These are phyloP conservation scores for Bolboschoenus planiculmis DNA, from an alignment of 176 grass and related monocot species.

Conservation along the genomic window DNA sequence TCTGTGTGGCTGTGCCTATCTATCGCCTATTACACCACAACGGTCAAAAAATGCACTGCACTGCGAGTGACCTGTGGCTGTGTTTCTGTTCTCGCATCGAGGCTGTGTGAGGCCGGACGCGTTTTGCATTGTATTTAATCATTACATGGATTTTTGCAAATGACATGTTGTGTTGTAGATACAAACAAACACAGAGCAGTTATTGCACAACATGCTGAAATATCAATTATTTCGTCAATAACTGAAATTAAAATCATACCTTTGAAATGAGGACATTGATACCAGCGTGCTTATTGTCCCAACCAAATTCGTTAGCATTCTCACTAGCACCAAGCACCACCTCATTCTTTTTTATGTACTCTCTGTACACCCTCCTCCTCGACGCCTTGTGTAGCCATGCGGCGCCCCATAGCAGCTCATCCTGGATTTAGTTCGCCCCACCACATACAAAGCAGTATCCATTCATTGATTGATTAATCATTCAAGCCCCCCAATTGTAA, in stretches of 20 bases:
- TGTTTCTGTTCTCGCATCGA: background rate
- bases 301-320: conserved; percentile 76
- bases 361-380: conserved; percentile 42
- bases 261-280: conserved; percentile 93
- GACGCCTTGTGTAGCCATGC: conserved; percentile 94
- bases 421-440: conserved; percentile 21
- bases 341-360: conserved; percentile 83
- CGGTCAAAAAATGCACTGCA: conserved; percentile 30
- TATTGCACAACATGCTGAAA: background rate
- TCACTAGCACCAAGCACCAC: conserved; percentile 59
- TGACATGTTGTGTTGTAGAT: background rate
- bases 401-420: conserved; percentile 91
- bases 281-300: conserved; percentile 98
- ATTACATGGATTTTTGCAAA: background rate
- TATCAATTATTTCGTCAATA: background rate
- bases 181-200: background rate
- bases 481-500: background rate
- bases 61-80: background rate
- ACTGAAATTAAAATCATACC: conserved; percentile 23
- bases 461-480: background rate
- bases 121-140: conserved; percentile 6
- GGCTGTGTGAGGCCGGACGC: conserved; percentile 2
- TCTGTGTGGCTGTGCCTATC: no score
- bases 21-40: background rate
- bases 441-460: background rate